Conservation (phyloP, 2,329 filamentous ascomycete genomes). For the Trichophyton benhamiae region DNA sequence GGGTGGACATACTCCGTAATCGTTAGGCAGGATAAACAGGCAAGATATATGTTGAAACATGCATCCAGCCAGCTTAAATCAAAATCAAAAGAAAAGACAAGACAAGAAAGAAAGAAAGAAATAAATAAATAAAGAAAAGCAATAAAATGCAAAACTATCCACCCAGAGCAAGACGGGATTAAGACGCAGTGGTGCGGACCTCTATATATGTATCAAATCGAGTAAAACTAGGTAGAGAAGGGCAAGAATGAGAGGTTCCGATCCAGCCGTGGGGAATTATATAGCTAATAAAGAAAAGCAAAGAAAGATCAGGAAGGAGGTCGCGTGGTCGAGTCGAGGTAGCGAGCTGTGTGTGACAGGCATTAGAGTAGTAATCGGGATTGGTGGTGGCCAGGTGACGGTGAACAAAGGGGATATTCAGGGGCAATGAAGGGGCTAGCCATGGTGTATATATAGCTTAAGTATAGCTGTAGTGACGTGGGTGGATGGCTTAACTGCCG, state of each 20-base stretch:
- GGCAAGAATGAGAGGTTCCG: not conserved
- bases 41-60: not conserved
- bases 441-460: not conserved
- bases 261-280: not conserved
- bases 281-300: not conserved
- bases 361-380: no score
- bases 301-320: not conserved
- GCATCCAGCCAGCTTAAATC: no score
- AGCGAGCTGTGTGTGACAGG: no score
- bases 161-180: not conserved
- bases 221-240: not conserved
- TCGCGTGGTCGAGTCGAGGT: no score
- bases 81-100: no score
- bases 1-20: not conserved
- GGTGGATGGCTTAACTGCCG: not conserved
- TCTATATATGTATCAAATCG: not conserved
- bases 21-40: not conserved
- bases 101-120: not conserved
- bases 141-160: no score
- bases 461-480: not conserved
- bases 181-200: not conserved
- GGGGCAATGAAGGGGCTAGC: not conserved
- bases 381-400: no score
- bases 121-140: not conserved
- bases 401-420: not conserved